phyloP scores from a whole-genome alignment of 2,329 filamentous ascomycete species.

The Microsporum audouinii region DNA sequence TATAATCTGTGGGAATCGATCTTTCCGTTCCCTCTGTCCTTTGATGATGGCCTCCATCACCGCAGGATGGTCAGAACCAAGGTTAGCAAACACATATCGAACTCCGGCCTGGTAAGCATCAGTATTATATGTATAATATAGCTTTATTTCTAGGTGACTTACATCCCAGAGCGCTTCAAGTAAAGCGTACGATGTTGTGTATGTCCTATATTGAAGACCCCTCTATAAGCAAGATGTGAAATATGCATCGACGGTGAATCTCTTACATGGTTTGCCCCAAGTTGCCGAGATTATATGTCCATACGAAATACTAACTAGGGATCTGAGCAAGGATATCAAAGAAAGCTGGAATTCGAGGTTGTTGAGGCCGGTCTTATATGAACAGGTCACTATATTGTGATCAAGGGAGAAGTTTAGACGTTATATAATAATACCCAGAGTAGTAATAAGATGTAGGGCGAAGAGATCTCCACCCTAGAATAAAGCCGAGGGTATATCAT shows the following conservation, averaged over 20 bases:
- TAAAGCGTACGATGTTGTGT: conserved; percentile 70
- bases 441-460: no score
- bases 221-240: background rate
- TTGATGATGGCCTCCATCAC: conserved; percentile 74
- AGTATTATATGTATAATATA: background rate
- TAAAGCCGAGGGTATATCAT: no score
- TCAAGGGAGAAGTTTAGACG: no score
- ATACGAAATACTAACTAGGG: no score
- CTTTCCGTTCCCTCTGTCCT: conserved; percentile 55
- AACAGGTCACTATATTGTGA: no score
- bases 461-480: no score
- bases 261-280: background rate
- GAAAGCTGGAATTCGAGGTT: no score
- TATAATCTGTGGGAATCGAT: conserved; percentile 59
- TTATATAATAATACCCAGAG: no score
- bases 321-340: no score
- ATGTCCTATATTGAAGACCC: conserved; percentile 20
- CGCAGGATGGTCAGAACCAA: conserved; percentile 53
- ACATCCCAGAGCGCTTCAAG: conserved; percentile 71
- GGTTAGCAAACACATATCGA: conserved; percentile 42
- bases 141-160: conserved; percentile 33
- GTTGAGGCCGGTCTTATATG: no score
- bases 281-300: no score
- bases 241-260: background rate
- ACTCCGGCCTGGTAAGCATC: conserved; percentile 34